phyloP scores from a whole-genome alignment of 805 yeast species.

The Metschnikowia lunata region DNA sequence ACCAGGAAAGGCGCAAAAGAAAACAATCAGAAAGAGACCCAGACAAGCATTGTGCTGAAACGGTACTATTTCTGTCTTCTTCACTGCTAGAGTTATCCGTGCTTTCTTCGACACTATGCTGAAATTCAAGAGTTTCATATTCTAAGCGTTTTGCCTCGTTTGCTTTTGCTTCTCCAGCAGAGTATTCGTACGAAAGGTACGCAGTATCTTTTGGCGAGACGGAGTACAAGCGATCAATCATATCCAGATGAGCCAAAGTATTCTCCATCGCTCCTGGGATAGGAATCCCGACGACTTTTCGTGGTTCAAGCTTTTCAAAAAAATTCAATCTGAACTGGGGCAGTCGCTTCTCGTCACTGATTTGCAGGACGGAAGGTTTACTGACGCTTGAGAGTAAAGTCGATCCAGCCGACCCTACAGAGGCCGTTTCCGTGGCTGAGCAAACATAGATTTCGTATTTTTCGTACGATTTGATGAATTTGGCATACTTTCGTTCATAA shows the following conservation, averaged over 20 bases:
- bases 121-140: no score
- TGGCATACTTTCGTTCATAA: slow-evolving; percentile 6
- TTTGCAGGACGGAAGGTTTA: slow-evolving; percentile 1
- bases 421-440: neutral
- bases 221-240: slow-evolving; percentile 32
- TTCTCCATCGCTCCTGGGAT: neutral
- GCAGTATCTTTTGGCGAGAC: slow-evolving; percentile 40
- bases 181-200: slow-evolving; percentile 19
- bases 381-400: neutral
- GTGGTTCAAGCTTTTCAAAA: slow-evolving; percentile 2
- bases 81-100: no score
- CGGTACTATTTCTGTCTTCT: no score
- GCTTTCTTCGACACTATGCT: no score
- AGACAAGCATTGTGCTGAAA: neutral
- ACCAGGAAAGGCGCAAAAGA: neutral
- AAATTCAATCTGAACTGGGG: slow-evolving; percentile 12
- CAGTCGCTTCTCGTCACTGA: slow-evolving; percentile 4
- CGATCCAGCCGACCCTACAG: neutral
- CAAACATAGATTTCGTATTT: slow-evolving; percentile 1
- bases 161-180: neutral
- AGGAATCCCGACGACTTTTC: neutral
- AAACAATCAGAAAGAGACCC: neutral
- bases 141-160: no score
- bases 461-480: slow-evolving; percentile 6
- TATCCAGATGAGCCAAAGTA: slow-evolving; percentile 5